phyloP scores from a whole-genome alignment of 2,329 filamentous ascomycete genomes.

The Aspergillus floridensis region DNA sequence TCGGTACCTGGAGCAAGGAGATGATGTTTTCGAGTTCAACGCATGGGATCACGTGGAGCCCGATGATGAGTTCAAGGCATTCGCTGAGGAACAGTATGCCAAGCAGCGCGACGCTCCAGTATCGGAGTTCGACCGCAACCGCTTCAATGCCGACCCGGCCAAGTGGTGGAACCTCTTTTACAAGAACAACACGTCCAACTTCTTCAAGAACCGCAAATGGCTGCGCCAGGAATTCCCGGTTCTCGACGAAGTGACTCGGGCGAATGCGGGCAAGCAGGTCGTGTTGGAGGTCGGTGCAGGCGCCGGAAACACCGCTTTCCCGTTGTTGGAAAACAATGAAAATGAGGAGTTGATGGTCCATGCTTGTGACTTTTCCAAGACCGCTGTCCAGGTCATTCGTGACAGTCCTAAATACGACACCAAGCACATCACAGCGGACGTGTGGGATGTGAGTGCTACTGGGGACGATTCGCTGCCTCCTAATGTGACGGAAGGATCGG shows the following conservation, averaged over 20 bases:
- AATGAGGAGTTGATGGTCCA: conserved; percentile 81
- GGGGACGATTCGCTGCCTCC: conserved; percentile 64
- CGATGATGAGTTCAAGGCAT: conserved; percentile 82
- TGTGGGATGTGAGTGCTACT: conserved; percentile 82
- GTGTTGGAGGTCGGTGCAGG: conserved; percentile 91
- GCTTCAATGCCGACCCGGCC: conserved; percentile 85
- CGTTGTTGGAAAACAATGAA: conserved; percentile 77
- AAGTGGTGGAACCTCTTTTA: conserved; percentile 99
- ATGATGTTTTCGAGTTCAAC: conserved; percentile 95
- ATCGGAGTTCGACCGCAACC: conserved; percentile 84
- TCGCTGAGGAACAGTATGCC: conserved; percentile 77
- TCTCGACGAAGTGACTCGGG: conserved; percentile 69
- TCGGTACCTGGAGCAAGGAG: conserved; percentile 75
- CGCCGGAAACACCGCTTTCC: conserved; percentile 94
- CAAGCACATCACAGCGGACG: conserved; percentile 75
- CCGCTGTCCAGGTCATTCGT: conserved; percentile 90
- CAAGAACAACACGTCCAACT: conserved; percentile 94
- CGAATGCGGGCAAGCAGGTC: conserved; percentile 65
- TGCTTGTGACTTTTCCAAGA: conserved; percentile 95
- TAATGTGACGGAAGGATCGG: conserved; percentile 70
- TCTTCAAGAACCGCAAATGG: conserved; percentile 99
- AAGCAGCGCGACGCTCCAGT: conserved; percentile 84
- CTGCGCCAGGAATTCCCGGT: conserved; percentile 92
- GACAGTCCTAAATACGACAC: conserved; percentile 71
- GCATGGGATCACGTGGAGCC: conserved; percentile 98